Conservation (phyloP, 192 early-diverging fungal genomes). For the Backusella macrospora region DNA sequence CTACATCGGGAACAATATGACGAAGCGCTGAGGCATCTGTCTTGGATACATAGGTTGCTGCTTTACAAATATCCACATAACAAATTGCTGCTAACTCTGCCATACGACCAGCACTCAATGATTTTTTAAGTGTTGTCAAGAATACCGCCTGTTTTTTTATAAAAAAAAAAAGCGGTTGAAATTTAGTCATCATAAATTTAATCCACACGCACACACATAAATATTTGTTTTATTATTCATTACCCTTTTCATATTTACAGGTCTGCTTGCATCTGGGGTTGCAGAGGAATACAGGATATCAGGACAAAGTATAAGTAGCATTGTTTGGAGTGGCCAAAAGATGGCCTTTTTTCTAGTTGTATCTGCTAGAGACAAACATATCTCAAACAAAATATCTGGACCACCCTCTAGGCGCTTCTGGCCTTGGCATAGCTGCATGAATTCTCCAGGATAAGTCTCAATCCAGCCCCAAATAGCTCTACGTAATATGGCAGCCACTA, state of each 20-base stretch:
- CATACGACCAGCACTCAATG: constrained; percentile 52
- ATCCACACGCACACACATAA: background rate
- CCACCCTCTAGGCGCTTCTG: constrained; percentile 62
- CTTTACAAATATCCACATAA: constrained; percentile 77
- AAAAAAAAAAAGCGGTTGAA: constrained; percentile 4
- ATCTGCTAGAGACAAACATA: constrained; percentile 63
- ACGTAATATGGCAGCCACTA: constrained; percentile 75
- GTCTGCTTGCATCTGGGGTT: constrained; percentile 27
- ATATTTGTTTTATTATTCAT: background rate
- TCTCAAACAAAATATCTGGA: constrained; percentile 79
- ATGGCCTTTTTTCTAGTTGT: constrained; percentile 64
- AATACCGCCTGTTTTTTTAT: constrained; percentile 45
- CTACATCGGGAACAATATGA: constrained; percentile 70
- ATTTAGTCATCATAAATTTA: background rate
- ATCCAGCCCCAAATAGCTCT: constrained; percentile 95
- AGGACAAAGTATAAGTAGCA: constrained; percentile 86
- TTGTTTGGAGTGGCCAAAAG: constrained; percentile 87
- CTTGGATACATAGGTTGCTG: constrained; percentile 67
- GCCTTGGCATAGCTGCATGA: constrained; percentile 72
- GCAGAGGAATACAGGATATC: constrained; percentile 70
- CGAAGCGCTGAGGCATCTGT: constrained; percentile 64
- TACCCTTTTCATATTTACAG: constrained; percentile 39
- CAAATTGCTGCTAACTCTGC: constrained; percentile 72
- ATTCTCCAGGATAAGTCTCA: constrained; percentile 82
- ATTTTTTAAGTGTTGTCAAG: constrained; percentile 56